Conservation (phyloP, 192 early-diverging fungal species). For the Rhizophlyctis rosea region DNA sequence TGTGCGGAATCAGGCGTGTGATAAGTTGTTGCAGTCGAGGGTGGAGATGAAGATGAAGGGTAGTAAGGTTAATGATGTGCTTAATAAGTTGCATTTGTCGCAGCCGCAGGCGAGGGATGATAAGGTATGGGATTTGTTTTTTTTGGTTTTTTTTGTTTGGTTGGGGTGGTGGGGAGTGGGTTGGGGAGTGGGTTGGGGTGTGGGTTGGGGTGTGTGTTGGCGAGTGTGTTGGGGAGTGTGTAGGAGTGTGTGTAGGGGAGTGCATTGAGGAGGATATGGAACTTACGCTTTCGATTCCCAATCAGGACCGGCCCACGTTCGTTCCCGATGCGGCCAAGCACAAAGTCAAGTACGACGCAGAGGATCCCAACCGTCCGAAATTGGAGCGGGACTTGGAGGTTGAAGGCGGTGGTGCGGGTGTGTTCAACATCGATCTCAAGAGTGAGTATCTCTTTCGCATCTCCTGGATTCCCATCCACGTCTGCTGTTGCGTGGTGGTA, state of each 20-base stretch:
- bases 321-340: conserved; percentile 75
- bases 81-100: conserved; percentile 96
- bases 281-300: background rate
- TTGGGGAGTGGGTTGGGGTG: no score
- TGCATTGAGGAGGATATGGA: background rate
- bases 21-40: conserved; percentile 83
- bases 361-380: conserved; percentile 76
- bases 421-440: conserved; percentile 93
- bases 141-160: conserved; percentile 1
- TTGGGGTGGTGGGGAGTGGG: background rate
- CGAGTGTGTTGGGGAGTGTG: no score
- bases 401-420: conserved; percentile 91
- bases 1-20: conserved; percentile 89
- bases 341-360: conserved; percentile 70
- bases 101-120: conserved; percentile 84
- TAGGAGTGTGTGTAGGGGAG: no score
- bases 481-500: no score
- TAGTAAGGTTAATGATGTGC: conserved; percentile 82
- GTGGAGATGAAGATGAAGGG: conserved; percentile 95
- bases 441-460: conserved; percentile 52
- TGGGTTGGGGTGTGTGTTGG: no score
- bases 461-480: no score
- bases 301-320: conserved; percentile 63
- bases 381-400: conserved; percentile 91
- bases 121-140: conserved; percentile 41